phyloP scores from a whole-genome alignment of 192 early-diverging fungal genomes.

The Umbelopsis sp. region DNA sequence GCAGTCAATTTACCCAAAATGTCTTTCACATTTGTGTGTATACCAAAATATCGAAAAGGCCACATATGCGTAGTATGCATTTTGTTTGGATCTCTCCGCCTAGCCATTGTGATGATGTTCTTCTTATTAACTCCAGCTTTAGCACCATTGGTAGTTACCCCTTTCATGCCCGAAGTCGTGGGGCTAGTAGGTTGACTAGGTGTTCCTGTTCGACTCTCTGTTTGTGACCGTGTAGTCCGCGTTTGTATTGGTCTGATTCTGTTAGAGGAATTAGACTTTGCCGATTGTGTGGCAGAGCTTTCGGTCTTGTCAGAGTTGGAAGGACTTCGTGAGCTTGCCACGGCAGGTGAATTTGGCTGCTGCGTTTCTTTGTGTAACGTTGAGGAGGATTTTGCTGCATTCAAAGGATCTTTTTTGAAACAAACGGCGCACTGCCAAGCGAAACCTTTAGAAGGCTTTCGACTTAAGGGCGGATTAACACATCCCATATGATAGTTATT shows the following conservation, averaged over 20 bases:
- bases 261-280: constrained; percentile 5
- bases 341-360: constrained; percentile 12
- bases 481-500: constrained; percentile 83
- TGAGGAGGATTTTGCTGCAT: neutral
- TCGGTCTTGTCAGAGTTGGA: constrained; percentile 14
- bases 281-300: neutral
- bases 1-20: constrained; percentile 53
- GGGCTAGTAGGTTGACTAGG: constrained; percentile 20
- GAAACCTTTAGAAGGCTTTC: constrained; percentile 83
- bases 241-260: constrained; percentile 38
- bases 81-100: constrained; percentile 48
- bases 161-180: neutral
- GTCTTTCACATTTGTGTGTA: constrained; percentile 74
- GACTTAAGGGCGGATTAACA: constrained; percentile 73
- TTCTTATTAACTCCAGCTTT: neutral
- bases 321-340: neutral
- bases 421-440: constrained; percentile 87
- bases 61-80: constrained; percentile 67
- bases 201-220: constrained; percentile 31
- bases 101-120: neutral
- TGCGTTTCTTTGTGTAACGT: constrained; percentile 16
- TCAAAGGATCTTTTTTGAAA: constrained; percentile 35
- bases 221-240: constrained; percentile 23
- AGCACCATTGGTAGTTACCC: neutral
- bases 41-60: constrained; percentile 91